Evolutionary conservation across 768 basidiomycete species (phyloP), one percentile per base, ranked within the genome.

Genomic region (Multifurca ochricompacta): DNA sequence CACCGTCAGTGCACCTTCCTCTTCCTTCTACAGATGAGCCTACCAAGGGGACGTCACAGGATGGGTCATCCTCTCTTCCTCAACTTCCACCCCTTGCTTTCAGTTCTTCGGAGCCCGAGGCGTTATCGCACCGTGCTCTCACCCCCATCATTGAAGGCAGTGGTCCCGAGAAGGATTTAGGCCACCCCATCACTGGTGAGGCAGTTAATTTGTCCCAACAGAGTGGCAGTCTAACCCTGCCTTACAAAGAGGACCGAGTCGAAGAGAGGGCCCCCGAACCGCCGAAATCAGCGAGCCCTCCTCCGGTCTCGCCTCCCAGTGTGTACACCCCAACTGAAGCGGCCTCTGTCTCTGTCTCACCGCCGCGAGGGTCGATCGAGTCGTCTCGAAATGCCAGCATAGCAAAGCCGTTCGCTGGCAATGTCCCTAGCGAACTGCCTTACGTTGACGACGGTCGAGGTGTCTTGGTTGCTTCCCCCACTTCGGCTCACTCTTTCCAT

Each of bases 41-140:
- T 1, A 16, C 30, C 11, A 28, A 27, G 34, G 53, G 34, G 8
- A 18, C 18, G 1, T 19, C 46, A 23, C 30, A 39, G 58, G 45
- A 18, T 48, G 13, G 36, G 37, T 14, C 47, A 35, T 27, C 54
- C 32, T n/a, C 57, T 46, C 25, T 63, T 27, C 66, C 78, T 10
- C 82, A 82, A 54, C 68, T 87, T n/a, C 85, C 85, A 5, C 77
- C 81, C 8, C 68, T 87, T 32, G 71, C 63, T 59, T 81, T 86
- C 53, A 74, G 72, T 32, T 46, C 56, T 4, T 49, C 62, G n/a
- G 46, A 51, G 32, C 39, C 48, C 3, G 46, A 31, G 18, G 51
- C 34, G 16, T 16, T n/a, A 4, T 37, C 32, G 21, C 51, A 21
- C 23, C 60, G 60, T 50, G 10, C 40, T 31, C 28, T 58, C 58